Conservation (phyloP, 441 rosid genomes). For the Rhodomyrtus psidioides region DNA sequence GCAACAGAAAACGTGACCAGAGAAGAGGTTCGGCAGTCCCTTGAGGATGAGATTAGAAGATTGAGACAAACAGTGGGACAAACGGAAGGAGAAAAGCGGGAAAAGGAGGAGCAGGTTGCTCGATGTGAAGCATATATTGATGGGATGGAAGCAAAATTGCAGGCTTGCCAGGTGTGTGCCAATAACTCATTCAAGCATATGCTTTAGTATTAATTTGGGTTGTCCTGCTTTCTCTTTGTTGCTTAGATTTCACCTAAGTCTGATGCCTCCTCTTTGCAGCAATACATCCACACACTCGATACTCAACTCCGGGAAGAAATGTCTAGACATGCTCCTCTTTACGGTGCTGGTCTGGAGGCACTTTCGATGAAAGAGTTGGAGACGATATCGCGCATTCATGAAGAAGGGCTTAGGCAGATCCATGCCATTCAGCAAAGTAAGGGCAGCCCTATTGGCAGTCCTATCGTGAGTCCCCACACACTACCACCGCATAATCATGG, state of each 20-base stretch:
- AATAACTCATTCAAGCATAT: not conserved
- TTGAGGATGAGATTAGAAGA: constrained; percentile 82
- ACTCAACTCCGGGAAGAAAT: constrained; percentile 86
- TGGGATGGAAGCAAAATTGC: constrained; percentile 91
- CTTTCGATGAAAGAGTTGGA: constrained; percentile 89
- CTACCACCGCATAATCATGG: constrained; percentile 62
- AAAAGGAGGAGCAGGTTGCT: constrained; percentile 91
- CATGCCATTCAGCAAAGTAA: constrained; percentile 72
- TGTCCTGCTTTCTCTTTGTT: not conserved
- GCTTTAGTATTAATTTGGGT: not conserved
- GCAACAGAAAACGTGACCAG: constrained; percentile 80
- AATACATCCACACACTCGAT: constrained; percentile 76
- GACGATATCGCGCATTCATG: constrained; percentile 83
- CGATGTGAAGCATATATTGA: constrained; percentile 94
- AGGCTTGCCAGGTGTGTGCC: constrained; percentile 78
- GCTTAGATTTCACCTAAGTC: not conserved
- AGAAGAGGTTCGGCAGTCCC: constrained; percentile 85
- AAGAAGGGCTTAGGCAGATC: constrained; percentile 92
- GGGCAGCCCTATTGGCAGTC: constrained; percentile 70
- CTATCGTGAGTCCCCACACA: constrained; percentile 52
- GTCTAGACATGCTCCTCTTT: constrained; percentile 91
- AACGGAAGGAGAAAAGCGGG: constrained; percentile 89
- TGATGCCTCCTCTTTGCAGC: constrained; percentile 41
- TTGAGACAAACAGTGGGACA: constrained; percentile 84
- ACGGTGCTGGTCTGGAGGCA: constrained; percentile 90